These are phyloP conservation scores for Acidiella bohemica DNA, from an alignment of 495 filamentous ascomycete species.

Conservation along the genomic window DNA sequence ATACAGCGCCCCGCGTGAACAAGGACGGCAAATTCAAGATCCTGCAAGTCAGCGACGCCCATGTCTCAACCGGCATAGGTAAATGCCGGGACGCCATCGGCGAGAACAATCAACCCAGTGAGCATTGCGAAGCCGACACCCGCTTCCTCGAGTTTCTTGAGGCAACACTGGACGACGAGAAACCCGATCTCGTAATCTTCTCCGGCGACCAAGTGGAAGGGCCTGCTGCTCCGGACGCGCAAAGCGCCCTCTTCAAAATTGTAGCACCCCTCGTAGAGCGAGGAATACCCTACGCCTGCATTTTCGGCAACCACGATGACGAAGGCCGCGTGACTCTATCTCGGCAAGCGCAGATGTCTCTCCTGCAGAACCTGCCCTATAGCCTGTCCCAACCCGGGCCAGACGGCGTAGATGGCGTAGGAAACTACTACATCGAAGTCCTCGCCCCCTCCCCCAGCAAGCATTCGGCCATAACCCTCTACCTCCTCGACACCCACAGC, in stretches of 20 bases:
- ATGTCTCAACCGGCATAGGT: constrained; percentile 80
- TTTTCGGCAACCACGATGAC: constrained; percentile 97
- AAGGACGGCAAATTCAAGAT: constrained; percentile 96
- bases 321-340: constrained; percentile 55
- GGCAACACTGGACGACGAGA: constrained; percentile 73
- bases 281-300: constrained; percentile 81
- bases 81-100: constrained; percentile 68
- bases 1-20: constrained; percentile 45
- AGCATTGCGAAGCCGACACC: constrained; percentile 77
- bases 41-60: constrained; percentile 82
- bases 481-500: constrained; percentile 83
- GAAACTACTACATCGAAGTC: constrained; percentile 90
- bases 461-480: constrained; percentile 84
- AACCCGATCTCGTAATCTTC: constrained; percentile 79
- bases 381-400: constrained; percentile 74
- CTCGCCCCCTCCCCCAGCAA: constrained; percentile 61
- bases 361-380: constrained; percentile 77
- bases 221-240: constrained; percentile 80
- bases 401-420: constrained; percentile 70
- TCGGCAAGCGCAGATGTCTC: constrained; percentile 63
- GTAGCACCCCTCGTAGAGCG: constrained; percentile 73
- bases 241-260: constrained; percentile 85
- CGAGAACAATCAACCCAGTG: constrained; percentile 72
- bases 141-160: constrained; percentile 82
- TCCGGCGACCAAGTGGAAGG: constrained; percentile 94